Percentiles rank a stretch among this genome's conserved stretches.
These are phyloP conservation scores for Striga asiatica DNA, from an alignment of 257 asterid species.

Conservation along the genomic window DNA sequence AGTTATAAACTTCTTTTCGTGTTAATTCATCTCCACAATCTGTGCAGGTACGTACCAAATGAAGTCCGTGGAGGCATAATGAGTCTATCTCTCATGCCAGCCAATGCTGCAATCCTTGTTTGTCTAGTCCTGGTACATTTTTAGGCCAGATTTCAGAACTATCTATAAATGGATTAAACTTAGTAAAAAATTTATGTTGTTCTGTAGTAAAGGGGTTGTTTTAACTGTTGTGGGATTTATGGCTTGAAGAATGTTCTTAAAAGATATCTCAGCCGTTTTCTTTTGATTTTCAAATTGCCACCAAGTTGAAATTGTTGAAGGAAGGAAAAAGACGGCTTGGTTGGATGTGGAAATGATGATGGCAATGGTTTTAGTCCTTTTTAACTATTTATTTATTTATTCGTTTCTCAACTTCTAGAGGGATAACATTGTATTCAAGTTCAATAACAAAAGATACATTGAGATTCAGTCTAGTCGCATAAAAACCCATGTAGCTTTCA, in stretches of 20 bases:
- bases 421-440: neutral
- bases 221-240: neutral
- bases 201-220: neutral
- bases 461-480: no score
- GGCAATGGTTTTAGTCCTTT: neutral
- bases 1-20: conserved; percentile 1
- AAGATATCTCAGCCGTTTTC: neutral
- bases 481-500: no score
- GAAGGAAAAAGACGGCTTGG: neutral
- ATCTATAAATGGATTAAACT: neutral
- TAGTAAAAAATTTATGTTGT: neutral
- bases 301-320: neutral
- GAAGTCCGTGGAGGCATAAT: conserved; percentile 93
- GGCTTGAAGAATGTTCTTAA: no score
- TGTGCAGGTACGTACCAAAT: conserved; percentile 75
- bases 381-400: neutral
- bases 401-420: neutral
- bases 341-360: neutral
- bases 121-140: conserved; percentile 53
- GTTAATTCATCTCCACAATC: conserved; percentile 8
- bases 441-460: no score
- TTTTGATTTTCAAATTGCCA: neutral
- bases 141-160: conserved; percentile 4
- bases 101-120: conserved; percentile 49
- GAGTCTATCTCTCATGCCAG: conserved; percentile 64